Conservation (phyloP, 805 yeast genomes). For the Saccharomyces eubayanus region DNA sequence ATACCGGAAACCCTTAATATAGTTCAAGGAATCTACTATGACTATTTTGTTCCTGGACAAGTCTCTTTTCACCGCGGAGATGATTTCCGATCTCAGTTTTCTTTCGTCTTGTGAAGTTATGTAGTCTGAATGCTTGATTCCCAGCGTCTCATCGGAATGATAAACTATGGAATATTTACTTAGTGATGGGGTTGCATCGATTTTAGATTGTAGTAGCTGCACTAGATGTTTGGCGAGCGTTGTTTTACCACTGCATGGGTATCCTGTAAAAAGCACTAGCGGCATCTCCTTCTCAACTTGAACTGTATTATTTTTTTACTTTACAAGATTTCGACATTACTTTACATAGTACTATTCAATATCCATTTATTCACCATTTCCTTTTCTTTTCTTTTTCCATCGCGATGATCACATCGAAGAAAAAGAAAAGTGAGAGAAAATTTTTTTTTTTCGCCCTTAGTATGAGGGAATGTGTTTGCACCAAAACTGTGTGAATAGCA, state of each 20-base stretch:
- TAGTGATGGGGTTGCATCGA: slow-evolving; percentile 37
- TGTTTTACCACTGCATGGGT: slow-evolving; percentile 79
- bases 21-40: slow-evolving; percentile 75
- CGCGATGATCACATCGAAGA: not conserved
- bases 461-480: not conserved
- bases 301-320: not conserved
- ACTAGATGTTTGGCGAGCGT: slow-evolving; percentile 56
- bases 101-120: slow-evolving; percentile 70
- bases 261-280: slow-evolving; percentile 71
- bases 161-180: slow-evolving; percentile 48
- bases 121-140: slow-evolving; percentile 61
- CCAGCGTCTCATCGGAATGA: slow-evolving; percentile 72
- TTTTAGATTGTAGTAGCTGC: slow-evolving; percentile 36
- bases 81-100: slow-evolving; percentile 71
- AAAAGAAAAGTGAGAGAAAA: not conserved
- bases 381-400: not conserved
- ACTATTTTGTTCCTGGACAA: slow-evolving; percentile 63
- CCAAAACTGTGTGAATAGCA: too few relatives aligned
- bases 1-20: slow-evolving; percentile 91
- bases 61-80: slow-evolving; percentile 82
- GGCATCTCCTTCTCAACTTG: slow-evolving; percentile 51
- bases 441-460: not conserved
- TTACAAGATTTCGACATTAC: not conserved
- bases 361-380: not conserved
- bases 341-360: not conserved